Percentiles rank a stretch among this genome's conserved stretches.
These are phyloP conservation scores for Mucor lusitanicus DNA, from an alignment of 371 early-diverging fungal species.

Conservation along the genomic window DNA sequence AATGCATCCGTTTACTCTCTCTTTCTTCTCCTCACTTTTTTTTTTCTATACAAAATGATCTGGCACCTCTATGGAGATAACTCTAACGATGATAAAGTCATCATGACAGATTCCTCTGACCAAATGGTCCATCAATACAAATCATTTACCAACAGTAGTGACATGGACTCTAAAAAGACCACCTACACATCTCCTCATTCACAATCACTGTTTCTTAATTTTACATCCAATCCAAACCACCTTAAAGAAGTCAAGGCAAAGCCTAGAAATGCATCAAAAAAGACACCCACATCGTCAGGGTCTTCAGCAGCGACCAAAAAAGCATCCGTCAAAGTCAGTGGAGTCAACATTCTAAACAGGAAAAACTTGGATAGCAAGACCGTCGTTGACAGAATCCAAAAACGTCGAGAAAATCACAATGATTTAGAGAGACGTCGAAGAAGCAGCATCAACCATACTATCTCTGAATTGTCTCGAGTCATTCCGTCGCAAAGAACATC, in stretches of 20 bases:
- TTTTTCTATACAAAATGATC: slow-evolving; percentile 1
- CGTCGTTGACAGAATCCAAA: slow-evolving; percentile 61
- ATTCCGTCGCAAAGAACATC: slow-evolving; percentile 32
- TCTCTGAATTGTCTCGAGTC: slow-evolving; percentile 45
- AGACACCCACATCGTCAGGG: neutral
- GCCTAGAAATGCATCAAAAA: neutral
- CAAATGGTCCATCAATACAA: neutral
- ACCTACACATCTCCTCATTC: neutral
- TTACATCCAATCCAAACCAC: slow-evolving; percentile 5
- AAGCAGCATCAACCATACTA: slow-evolving; percentile 65
- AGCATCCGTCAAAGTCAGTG: slow-evolving; percentile 43
- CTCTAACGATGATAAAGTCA: slow-evolving; percentile 1
- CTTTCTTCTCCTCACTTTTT: neutral
- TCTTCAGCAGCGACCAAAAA: slow-evolving; percentile 18
- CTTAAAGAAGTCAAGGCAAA: slow-evolving; percentile 2
- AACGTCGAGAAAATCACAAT: slow-evolving; percentile 69
- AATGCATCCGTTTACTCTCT: neutral
- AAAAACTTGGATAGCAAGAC: slow-evolving; percentile 65
- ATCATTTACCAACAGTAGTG: neutral
- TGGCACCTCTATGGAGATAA: slow-evolving; percentile 10
- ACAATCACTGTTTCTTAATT: slow-evolving; percentile 8
- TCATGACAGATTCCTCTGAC: neutral
- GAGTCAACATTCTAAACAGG: slow-evolving; percentile 60
- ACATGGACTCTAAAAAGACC: neutral
- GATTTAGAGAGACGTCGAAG: slow-evolving; percentile 66